Evolutionary conservation across 2,329 filamentous ascomycete species (phyloP).

Genomic region (Xylariomycetidae sp.): DNA sequence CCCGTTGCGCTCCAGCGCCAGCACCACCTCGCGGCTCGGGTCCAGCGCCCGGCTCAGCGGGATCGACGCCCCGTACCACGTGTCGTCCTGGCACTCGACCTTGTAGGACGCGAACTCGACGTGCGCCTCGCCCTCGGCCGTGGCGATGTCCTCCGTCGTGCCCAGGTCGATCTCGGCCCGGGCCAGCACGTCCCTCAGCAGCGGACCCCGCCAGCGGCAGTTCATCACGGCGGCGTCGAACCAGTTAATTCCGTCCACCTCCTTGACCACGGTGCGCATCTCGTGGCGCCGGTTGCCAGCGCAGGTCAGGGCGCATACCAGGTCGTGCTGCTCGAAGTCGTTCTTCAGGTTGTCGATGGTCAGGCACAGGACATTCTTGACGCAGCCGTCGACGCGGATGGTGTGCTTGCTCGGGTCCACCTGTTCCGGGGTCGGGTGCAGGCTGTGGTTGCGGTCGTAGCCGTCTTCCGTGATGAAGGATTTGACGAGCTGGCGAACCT

Average conservation of each 20-base stretch:
- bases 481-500: no score
- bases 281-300: constrained; percentile 55
- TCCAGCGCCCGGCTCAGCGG: constrained; percentile 39
- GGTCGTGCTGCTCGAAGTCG: constrained; percentile 44
- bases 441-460: constrained; percentile 54
- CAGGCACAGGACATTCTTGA: constrained; percentile 4
- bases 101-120: constrained; percentile 51
- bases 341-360: constrained; percentile 23
- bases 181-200: constrained; percentile 44
- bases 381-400: constrained; percentile 23
- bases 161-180: constrained; percentile 35
- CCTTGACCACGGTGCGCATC: constrained; percentile 53
- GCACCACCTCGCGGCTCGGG: constrained; percentile 36
- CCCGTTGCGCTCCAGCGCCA: constrained; percentile 47
- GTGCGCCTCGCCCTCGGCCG: constrained; percentile 28
- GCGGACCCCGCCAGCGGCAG: constrained; percentile 49
- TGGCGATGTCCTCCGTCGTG: background rate
- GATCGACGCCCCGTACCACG: constrained; percentile 52
- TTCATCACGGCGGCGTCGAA: constrained; percentile 56
- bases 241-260: constrained; percentile 56
- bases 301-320: constrained; percentile 53
- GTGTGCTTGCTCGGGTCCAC: constrained; percentile 33
- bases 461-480: constrained; percentile 38
- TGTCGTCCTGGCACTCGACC: constrained; percentile 47
- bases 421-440: constrained; percentile 35